A percentile compares a stretch with the other conserved stretches of the same genome.
Conservation (phyloP, 306 rosid genomes). For the Arachis hypogaea region DNA sequence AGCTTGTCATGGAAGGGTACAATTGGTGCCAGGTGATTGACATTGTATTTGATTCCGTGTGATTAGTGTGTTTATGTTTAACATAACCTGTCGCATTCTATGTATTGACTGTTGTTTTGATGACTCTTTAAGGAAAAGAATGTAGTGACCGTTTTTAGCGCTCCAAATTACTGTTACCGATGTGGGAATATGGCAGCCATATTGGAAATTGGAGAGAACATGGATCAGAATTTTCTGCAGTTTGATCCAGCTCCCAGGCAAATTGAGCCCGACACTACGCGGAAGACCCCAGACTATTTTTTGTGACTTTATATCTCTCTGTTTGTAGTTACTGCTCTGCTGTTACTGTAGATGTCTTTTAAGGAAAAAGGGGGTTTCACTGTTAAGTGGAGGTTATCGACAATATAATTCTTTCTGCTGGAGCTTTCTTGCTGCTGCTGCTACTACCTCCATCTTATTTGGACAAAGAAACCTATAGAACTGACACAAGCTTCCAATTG, state of each 20-base stretch:
- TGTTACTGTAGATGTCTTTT: slow-evolving; percentile 71
- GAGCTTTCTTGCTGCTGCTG: slow-evolving; percentile 62
- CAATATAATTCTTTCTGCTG: slow-evolving; percentile 81
- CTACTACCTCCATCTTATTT: slow-evolving; percentile 54
- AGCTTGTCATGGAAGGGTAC: slow-evolving; percentile 99
- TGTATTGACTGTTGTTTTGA: slow-evolving; percentile 37
- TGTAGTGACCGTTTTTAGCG: slow-evolving; percentile 97
- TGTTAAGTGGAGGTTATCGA: slow-evolving; percentile 65
- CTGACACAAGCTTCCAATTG: slow-evolving; percentile 54
- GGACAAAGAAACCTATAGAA: slow-evolving; percentile 62
- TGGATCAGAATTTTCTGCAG: slow-evolving; percentile 99
- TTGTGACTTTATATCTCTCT: slow-evolving; percentile 66
- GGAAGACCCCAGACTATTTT: slow-evolving; percentile 99
- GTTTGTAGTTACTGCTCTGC: slow-evolving; percentile 71
- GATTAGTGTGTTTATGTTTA: slow-evolving; percentile 10
- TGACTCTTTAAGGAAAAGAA: slow-evolving; percentile 81
- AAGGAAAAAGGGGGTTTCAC: slow-evolving; percentile 56
- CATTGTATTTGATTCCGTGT: slow-evolving; percentile 2
- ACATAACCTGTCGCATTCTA: slow-evolving; percentile 11
- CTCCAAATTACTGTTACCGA: slow-evolving; percentile 95
- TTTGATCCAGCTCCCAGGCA: slow-evolving; percentile 99
- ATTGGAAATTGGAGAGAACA: slow-evolving; percentile 92
- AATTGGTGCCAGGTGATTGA: slow-evolving; percentile 96
- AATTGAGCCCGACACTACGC: slow-evolving; percentile 94
- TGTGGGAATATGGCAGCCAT: slow-evolving; percentile 99